phyloP scores from a whole-genome alignment of 129 eudicot species.

The Erigeron canadensis region DNA sequence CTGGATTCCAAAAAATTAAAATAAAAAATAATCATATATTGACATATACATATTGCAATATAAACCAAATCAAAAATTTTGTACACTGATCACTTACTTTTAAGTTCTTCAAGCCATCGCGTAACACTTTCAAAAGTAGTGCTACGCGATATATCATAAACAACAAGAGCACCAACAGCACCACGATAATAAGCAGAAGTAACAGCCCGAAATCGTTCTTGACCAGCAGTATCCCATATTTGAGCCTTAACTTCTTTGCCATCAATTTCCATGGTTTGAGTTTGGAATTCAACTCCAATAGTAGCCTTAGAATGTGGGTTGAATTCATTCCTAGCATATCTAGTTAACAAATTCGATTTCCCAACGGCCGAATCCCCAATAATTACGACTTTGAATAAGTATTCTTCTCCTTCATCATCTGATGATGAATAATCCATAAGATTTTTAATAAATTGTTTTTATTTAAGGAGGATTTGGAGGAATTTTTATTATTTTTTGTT shows the following conservation, averaged over 20 bases:
- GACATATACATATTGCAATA: too few species aligned
- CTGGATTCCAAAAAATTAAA: too few species aligned
- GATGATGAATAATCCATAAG: constrained; percentile 37
- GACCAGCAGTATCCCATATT: constrained; percentile 37
- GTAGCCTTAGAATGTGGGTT: constrained; percentile 33
- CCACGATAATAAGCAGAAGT: constrained; percentile 83
- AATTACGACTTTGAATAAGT: constrained; percentile 76
- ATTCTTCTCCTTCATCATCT: constrained; percentile 73
- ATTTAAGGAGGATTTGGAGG: too few species aligned
- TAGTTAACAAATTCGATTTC: constrained; percentile 27
- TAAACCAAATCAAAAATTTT: not conserved
- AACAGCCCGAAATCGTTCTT: constrained; percentile 69
- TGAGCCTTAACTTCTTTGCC: constrained; percentile 36
- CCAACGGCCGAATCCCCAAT: constrained; percentile 67
- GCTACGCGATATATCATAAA: constrained; percentile 59
- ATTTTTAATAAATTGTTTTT: too few species aligned
- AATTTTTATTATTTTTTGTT: too few species aligned
- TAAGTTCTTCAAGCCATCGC: constrained; percentile 78
- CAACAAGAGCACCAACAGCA: constrained; percentile 73
- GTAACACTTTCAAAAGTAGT: constrained; percentile 65
- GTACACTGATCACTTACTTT: constrained; percentile 33
- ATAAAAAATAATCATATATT: too few species aligned
- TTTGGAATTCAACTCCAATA: constrained; percentile 37
- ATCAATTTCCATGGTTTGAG: constrained; percentile 32
- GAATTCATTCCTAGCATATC: constrained; percentile 35